Percentiles rank a stretch among this genome's conserved stretches.
Evolutionary conservation across 1,284 basidiomycete species (phyloP).

Genomic region (Apiotrichum veenhuisii): DNA sequence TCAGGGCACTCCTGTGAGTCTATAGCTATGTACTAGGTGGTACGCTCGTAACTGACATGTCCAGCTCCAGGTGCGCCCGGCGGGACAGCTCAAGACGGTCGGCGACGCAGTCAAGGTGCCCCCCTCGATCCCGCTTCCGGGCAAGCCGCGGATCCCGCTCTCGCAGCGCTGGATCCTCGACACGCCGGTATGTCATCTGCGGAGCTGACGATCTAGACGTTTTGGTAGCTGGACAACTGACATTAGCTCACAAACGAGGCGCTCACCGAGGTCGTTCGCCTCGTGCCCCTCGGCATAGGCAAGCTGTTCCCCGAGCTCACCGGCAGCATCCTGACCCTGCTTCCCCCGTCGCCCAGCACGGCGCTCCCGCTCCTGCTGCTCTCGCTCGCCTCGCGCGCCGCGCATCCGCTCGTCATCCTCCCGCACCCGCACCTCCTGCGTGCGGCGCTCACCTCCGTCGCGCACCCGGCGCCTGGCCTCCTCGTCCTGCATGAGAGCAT

Average conservation of each 20-base stretch:
- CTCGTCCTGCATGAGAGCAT: conserved; percentile 35
- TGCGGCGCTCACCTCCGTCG: conserved; percentile 16
- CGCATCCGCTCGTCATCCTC: conserved; percentile 34
- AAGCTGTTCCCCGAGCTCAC: conserved; percentile 34
- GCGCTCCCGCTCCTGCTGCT: conserved; percentile 40
- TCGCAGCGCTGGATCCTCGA: conserved; percentile 38
- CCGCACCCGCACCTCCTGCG: conserved; percentile 28
- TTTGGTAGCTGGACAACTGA: no score
- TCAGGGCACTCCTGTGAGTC: conserved; percentile 45
- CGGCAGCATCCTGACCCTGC: conserved; percentile 27
- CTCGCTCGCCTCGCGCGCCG: conserved; percentile 28
- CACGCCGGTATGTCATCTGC: conserved; percentile 24
- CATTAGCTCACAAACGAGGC: conserved; percentile 25
- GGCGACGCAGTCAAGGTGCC: conserved; percentile 29
- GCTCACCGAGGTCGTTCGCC: conserved; percentile 33
- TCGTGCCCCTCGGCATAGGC: conserved; percentile 35
- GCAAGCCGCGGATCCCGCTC: conserved; percentile 10
- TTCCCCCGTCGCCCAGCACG: conserved; percentile 33
- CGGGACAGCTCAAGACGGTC: conserved; percentile 40
- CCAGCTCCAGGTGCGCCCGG: conserved; percentile 45
- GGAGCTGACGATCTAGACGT: not conserved
- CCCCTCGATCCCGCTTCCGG: conserved; percentile 4
- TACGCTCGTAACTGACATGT: not conserved
- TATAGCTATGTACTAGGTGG: no score
- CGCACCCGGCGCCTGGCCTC: conserved; percentile 29